phyloP scores from a whole-genome alignment of 306 rosid genomes.

The Glycine tomentella region DNA sequence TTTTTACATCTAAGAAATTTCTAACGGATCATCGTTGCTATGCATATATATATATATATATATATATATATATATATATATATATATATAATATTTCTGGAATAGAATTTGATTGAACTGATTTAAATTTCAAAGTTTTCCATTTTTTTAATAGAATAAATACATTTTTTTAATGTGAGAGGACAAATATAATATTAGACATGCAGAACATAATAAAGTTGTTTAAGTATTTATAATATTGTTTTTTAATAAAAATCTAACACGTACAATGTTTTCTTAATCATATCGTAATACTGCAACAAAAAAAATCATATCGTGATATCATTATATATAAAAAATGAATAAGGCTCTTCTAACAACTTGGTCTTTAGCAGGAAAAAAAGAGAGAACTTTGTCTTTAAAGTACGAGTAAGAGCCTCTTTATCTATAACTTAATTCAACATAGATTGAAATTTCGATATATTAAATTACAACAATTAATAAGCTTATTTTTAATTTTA shows the following conservation, averaged over 20 bases:
- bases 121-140: neutral
- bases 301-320: neutral
- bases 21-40: neutral
- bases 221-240: neutral
- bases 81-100: neutral
- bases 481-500: neutral
- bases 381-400: neutral
- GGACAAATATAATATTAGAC: neutral
- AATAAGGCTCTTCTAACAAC: neutral
- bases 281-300: neutral
- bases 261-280: neutral
- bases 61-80: neutral
- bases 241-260: neutral
- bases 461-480: neutral
- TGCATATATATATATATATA: too few relatives aligned
- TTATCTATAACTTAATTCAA: neutral
- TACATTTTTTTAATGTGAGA: neutral
- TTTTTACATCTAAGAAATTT: conserved; percentile 32
- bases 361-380: too few relatives aligned
- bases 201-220: neutral
- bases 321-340: neutral
- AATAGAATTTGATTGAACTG: conserved; percentile 24
- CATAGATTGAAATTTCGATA: neutral
- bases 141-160: too few relatives aligned
- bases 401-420: neutral